Base-by-base conservation (phyloP, 2,329 filamentous ascomycete genomes). In the Aspergillus ochraceoroseus region DNA sequence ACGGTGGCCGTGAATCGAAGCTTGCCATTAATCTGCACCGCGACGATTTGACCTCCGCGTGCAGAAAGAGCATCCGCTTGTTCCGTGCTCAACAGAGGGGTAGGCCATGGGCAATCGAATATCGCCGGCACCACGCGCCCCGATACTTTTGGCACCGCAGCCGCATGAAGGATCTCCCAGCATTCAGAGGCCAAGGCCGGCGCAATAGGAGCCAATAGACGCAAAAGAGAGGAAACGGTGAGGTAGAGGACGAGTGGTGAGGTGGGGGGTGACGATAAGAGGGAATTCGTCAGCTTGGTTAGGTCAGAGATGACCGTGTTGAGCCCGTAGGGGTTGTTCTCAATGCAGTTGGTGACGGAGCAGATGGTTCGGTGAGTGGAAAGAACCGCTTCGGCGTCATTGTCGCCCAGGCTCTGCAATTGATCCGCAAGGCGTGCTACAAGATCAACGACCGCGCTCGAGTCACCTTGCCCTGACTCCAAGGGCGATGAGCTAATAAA, bases 271-370 rank as follows among this genome's bases (percentile, higher is more conserved):
- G 72, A 65, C 3, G 73, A 73, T 20, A 73, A 61, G 9, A 88
- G 66, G 1, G 70, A 64, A 59, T 94, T 94, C 3, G 86, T 89
- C 11, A 94, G 72, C 28, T 77, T 79, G 75, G 87, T 95, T 9
- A 95, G 71, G 55, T 90, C 83, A 1, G 86, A 92, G 12, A 94
- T 76, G 6, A 86, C 74, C 0, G 87, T 94, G 66, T 94, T 95
- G 38, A 95, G 72, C 1, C 83, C 75, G 59, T 88, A 85, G 1
- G 87, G 80, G 42, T 80, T 77, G 35, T 77, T 75, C 14, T 81
- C 73, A 55, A 88, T 82, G 2, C 85, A 82, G 4, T 72, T 67
- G 0, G 80, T 85, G 41, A 89, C 78, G 5, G 76, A 82, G 3
- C 63, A 58, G 39, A 92, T 82, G 3, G 81, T 82, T 31, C 72